Evolutionary conservation across 345 rosid species (phyloP).

Genomic region (Orychophragmus violaceus): DNA sequence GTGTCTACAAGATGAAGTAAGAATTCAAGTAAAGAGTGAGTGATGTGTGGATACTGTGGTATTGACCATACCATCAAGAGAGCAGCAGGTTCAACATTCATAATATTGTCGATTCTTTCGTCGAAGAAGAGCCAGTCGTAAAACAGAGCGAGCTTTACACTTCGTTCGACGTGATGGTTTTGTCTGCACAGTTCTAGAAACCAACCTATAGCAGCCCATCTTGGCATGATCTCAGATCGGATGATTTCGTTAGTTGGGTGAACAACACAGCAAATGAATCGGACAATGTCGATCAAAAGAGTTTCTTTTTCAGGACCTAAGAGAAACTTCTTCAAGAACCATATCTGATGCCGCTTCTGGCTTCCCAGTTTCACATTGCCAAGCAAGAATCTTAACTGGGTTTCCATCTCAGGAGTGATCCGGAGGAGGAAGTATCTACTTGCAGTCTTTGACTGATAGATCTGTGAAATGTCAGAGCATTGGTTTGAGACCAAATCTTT

Average conservation of each 20-base stretch:
- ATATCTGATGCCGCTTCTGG: constrained; percentile 63
- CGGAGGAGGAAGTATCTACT: constrained; percentile 61
- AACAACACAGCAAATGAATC: constrained; percentile 74
- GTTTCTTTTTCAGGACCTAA: constrained; percentile 51
- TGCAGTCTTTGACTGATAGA: constrained; percentile 55
- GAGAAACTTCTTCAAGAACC: constrained; percentile 71
- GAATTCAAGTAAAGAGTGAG: constrained; percentile 66
- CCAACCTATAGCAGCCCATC: constrained; percentile 92
- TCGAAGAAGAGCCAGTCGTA: constrained; percentile 87
- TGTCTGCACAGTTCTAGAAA: constrained; percentile 47
- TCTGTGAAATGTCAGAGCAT: constrained; percentile 34
- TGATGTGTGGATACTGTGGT: constrained; percentile 53
- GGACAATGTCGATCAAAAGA: constrained; percentile 51
- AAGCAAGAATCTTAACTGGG: constrained; percentile 64
- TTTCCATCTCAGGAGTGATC: constrained; percentile 64
- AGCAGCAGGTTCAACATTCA: constrained; percentile 93
- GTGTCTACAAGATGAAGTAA: constrained; percentile 65
- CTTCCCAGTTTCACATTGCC: constrained; percentile 64
- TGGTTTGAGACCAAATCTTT: constrained; percentile 48
- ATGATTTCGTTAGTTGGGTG: constrained; percentile 61
- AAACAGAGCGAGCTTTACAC: constrained; percentile 64
- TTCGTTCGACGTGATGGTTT: constrained; percentile 44
- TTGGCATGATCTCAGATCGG: constrained; percentile 58
- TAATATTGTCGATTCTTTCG: constrained; percentile 54
- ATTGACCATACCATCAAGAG: constrained; percentile 67